These are phyloP conservation scores for Ambrosia artemisiifolia DNA, from an alignment of 129 eudicot genomes.

Conservation along the genomic window DNA sequence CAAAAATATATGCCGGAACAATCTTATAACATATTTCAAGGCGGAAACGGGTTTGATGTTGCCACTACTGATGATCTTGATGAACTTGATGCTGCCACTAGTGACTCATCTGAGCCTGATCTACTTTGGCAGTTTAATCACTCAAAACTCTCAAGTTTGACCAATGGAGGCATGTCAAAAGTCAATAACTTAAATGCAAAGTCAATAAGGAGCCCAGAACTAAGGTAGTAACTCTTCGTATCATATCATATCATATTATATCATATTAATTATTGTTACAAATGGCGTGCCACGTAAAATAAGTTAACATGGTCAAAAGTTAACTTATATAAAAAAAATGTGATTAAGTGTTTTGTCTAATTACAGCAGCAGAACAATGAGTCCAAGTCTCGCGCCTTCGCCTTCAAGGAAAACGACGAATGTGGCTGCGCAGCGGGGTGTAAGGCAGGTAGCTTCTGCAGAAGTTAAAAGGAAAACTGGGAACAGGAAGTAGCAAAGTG, in stretches of 20 bases:
- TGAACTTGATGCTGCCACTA: conserved; percentile 90
- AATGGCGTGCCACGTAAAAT: too few species aligned
- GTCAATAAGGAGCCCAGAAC: conserved; percentile 49
- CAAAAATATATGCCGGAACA: conserved; percentile 57
- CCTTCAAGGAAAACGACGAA: conserved; percentile 48
- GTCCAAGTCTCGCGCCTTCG: conserved; percentile 49
- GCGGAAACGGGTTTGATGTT: conserved; percentile 51
- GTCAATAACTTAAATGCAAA: conserved; percentile 47
- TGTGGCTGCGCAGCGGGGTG: conserved; percentile 40
- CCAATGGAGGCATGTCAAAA: conserved; percentile 52
- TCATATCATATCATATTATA: not conserved
- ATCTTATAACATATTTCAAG: conserved; percentile 37
- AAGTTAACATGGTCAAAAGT: not conserved
- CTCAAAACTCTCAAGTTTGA: conserved; percentile 54
- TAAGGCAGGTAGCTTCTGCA: conserved; percentile 42
- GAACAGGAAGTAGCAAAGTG: conserved; percentile 49
- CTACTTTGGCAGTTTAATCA: conserved; percentile 79
- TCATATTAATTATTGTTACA: not conserved
- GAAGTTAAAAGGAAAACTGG: conserved; percentile 69
- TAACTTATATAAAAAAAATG: not conserved
- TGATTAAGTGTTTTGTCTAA: not conserved
- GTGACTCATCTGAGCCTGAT: conserved; percentile 90
- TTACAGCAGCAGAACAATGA: conserved; percentile 40
- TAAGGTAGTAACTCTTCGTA: conserved; percentile 36
- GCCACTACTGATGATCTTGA: conserved; percentile 67